These are phyloP conservation scores for Lachancea sp. DNA, from an alignment of 805 yeast genomes.

Conservation along the genomic window DNA sequence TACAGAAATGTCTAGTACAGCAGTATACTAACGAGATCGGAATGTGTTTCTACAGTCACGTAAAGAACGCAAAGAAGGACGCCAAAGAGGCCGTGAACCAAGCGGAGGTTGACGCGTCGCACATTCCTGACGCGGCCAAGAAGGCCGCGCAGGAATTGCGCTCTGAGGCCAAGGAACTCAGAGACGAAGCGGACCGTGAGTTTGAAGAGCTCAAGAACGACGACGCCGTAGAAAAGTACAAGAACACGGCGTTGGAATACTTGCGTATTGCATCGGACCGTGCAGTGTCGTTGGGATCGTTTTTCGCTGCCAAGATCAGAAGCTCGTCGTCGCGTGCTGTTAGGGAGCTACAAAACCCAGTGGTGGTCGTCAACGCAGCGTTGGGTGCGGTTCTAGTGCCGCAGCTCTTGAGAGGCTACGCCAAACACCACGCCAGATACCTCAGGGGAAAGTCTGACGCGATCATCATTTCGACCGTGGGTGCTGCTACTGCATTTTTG, in stretches of 20 bases:
- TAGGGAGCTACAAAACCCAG: constrained; percentile 56
- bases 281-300: constrained; percentile 16
- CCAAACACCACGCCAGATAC: constrained; percentile 45
- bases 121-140: constrained; percentile 6
- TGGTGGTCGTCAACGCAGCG: constrained; percentile 48
- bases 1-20: no score
- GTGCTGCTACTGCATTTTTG: constrained; percentile 48
- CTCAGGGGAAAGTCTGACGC: constrained; percentile 38
- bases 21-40: neutral
- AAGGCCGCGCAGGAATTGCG: constrained; percentile 8
- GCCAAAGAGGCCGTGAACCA: constrained; percentile 6
- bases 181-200: constrained; percentile 27
- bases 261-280: constrained; percentile 14
- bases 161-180: constrained; percentile 12
- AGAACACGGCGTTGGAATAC: constrained; percentile 11
- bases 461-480: constrained; percentile 44
- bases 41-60: neutral
- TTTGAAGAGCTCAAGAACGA: constrained; percentile 30
- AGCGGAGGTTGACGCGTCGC: constrained; percentile 4
- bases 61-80: constrained; percentile 3
- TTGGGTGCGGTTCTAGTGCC: constrained; percentile 43
- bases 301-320: constrained; percentile 13
- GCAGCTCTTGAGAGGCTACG: constrained; percentile 44
- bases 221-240: constrained; percentile 16
- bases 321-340: constrained; percentile 6